Conservation (phyloP, 139 green algal genomes). For the Picochlorum sp. region DNA sequence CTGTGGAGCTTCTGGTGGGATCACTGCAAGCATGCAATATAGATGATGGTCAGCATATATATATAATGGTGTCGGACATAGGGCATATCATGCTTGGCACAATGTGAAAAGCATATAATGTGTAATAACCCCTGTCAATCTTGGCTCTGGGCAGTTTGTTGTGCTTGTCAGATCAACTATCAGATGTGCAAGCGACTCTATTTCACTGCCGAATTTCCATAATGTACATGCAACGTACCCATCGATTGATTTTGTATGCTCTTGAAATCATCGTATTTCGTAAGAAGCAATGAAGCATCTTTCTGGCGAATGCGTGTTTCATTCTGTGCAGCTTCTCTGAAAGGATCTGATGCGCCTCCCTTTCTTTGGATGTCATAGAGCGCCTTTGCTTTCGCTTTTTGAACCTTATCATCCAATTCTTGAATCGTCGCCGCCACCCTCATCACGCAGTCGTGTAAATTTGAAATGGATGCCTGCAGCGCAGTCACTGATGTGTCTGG, state of each 20-base stretch:
- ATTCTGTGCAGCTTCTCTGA: slow-evolving; percentile 22
- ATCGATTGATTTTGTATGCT: background rate
- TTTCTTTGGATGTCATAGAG: slow-evolving; percentile 11
- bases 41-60: too few species aligned
- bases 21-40: too few species aligned
- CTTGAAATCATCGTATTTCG: slow-evolving; percentile 1
- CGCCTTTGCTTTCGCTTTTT: slow-evolving; percentile 7
- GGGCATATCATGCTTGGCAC: background rate
- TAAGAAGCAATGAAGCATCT: background rate
- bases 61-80: too few species aligned
- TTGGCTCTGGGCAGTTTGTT: background rate
- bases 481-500: slow-evolving; percentile 6
- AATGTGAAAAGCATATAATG: background rate
- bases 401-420: slow-evolving; percentile 30
- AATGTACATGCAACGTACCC: background rate
- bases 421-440: slow-evolving; percentile 30
- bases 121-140: background rate
- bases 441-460: slow-evolving; percentile 37
- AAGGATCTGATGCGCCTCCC: slow-evolving; percentile 34
- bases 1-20: too few species aligned
- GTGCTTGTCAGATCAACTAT: slow-evolving; percentile 5
- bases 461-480: slow-evolving; percentile 24
- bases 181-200: slow-evolving; percentile 12
- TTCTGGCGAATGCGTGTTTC: slow-evolving; percentile 4
- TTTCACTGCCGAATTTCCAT: background rate